Evolutionary conservation across 768 basidiomycete species (phyloP).

Genomic region (Fibroporia radiculosa): DNA sequence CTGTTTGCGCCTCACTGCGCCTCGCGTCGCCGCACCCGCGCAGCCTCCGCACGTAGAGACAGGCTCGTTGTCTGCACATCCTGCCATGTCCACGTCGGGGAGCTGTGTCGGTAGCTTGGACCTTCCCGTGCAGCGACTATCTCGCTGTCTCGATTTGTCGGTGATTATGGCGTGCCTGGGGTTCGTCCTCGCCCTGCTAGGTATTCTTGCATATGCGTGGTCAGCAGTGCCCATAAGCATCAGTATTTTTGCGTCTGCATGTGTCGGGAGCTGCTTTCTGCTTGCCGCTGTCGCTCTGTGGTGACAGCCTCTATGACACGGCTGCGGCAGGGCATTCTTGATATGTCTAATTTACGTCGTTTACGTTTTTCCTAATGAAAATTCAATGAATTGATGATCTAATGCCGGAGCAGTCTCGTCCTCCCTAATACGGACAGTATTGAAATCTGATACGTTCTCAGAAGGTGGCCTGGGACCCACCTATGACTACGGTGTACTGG

Average conservation of each 20-base stretch:
- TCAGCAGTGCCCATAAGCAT: conserved; percentile 13
- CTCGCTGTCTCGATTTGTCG: conserved; percentile 13
- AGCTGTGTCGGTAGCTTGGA: neutral
- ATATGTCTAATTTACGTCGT: too few relatives aligned
- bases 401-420: too few relatives aligned
- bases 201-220: conserved; percentile 17
- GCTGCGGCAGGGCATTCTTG: too few relatives aligned
- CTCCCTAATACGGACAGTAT: too few relatives aligned
- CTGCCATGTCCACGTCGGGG: neutral
- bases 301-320: too few relatives aligned
- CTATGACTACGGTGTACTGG: too few relatives aligned
- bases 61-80: neutral
- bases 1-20: neutral
- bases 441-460: too few relatives aligned
- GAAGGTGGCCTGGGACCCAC: too few relatives aligned
- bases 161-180: conserved; percentile 13
- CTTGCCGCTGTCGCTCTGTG: neutral
- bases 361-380: too few relatives aligned
- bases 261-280: conserved; percentile 8
- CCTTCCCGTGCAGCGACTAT: conserved; percentile 3
- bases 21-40: neutral
- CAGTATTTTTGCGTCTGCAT: conserved; percentile 15
- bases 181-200: conserved; percentile 12
- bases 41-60: neutral
- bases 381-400: too few relatives aligned